phyloP scores from a whole-genome alignment of 2,329 filamentous ascomycete species.

The Blumeria graminis region DNA sequence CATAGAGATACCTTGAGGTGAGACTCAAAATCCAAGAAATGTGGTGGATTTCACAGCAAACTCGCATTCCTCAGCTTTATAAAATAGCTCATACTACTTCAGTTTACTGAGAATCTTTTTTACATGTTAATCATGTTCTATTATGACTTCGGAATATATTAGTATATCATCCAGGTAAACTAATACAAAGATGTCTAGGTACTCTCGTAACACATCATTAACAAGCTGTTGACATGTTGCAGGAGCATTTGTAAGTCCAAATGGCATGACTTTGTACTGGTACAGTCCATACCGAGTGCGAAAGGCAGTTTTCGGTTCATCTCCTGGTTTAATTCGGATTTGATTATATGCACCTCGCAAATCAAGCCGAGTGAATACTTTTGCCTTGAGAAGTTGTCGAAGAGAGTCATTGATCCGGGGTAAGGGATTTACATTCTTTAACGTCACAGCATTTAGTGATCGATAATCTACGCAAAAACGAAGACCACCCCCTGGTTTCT shows the following conservation, averaged over 20 bases:
- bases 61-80: too few relatives aligned
- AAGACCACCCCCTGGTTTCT: too few relatives aligned
- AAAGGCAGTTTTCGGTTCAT: too few relatives aligned
- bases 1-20: too few relatives aligned
- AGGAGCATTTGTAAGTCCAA: neutral
- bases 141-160: neutral
- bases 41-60: too few relatives aligned
- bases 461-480: too few relatives aligned
- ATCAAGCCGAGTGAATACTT: neutral
- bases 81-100: too few relatives aligned
- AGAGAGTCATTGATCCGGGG: neutral
- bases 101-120: neutral
- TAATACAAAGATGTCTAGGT: constrained; percentile 1
- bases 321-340: too few relatives aligned
- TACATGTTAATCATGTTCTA: neutral
- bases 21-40: too few relatives aligned
- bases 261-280: too few relatives aligned
- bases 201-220: neutral
- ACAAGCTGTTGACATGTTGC: neutral
- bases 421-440: neutral
- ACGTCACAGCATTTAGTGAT: neutral
- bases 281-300: too few relatives aligned
- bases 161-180: constrained; percentile 1
- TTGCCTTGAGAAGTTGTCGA: neutral
- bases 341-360: neutral